Evolutionary conservation across 2,329 filamentous ascomycete species (phyloP).

Genomic region (Dactylellina leptospora): DNA sequence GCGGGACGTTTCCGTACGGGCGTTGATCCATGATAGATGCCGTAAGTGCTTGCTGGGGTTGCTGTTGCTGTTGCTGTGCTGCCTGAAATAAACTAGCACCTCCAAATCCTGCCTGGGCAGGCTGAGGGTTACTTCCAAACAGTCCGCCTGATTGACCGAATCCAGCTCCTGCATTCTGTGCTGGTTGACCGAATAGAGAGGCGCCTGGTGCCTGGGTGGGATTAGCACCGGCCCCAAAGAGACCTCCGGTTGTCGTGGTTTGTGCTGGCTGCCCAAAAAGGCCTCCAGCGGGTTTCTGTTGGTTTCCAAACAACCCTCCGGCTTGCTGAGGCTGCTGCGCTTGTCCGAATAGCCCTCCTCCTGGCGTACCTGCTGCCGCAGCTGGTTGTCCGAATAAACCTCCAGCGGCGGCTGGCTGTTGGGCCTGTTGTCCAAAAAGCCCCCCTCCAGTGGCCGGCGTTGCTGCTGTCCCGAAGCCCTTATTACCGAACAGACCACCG

Average conservation of each 20-base stretch:
- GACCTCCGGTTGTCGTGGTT: slow-evolving; percentile 61
- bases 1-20: slow-evolving; percentile 86
- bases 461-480: slow-evolving; percentile 64
- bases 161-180: slow-evolving; percentile 26
- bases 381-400: slow-evolving; percentile 60
- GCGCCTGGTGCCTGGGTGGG: slow-evolving; percentile 59
- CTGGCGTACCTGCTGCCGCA: slow-evolving; percentile 56
- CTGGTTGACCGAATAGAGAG: slow-evolving; percentile 68
- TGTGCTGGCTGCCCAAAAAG: slow-evolving; percentile 62
- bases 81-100: slow-evolving; percentile 64
- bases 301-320: slow-evolving; percentile 63
- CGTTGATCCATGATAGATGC: slow-evolving; percentile 83
- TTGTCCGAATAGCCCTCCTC: slow-evolving; percentile 44
- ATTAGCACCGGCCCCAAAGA: slow-evolving; percentile 65
- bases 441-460: slow-evolving; percentile 59
- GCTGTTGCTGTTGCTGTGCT: slow-evolving; percentile 64
- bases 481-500: slow-evolving; percentile 64
- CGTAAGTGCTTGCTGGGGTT: slow-evolving; percentile 72
- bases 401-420: slow-evolving; percentile 61
- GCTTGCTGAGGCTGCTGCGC: slow-evolving; percentile 60
- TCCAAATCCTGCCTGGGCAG: slow-evolving; percentile 51
- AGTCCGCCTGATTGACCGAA: slow-evolving; percentile 43
- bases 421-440: slow-evolving; percentile 55
- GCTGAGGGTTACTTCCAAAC: slow-evolving; percentile 35
- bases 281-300: slow-evolving; percentile 58